Evolutionary conservation across 768 basidiomycete species (phyloP).

Genomic region (Suillus tomentosus): DNA sequence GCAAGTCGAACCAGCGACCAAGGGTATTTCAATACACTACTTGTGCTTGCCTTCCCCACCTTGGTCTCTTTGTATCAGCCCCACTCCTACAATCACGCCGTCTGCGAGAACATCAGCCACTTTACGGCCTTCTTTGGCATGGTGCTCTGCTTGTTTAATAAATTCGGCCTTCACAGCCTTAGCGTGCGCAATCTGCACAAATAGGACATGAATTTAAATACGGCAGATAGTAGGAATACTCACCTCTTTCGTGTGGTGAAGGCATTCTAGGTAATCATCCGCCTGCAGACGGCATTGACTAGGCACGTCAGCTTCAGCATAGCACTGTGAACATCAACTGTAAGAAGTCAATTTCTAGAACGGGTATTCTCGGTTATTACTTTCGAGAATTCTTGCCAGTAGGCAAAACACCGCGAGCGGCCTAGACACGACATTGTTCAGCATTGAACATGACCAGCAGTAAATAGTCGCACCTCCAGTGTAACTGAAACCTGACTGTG

Average conservation of each 20-base stretch:
- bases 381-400: slow-evolving; percentile 90
- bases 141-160: slow-evolving; percentile 62
- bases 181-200: slow-evolving; percentile 58
- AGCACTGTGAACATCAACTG: slow-evolving; percentile 58
- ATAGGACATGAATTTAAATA: slow-evolving; percentile 1
- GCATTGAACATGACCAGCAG: background rate
- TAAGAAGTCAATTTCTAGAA: slow-evolving; percentile 13
- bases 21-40: slow-evolving; percentile 15
- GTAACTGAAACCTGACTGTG: slow-evolving; percentile 67
- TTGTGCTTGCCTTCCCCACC: slow-evolving; percentile 17
- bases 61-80: slow-evolving; percentile 64
- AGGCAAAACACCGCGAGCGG: slow-evolving; percentile 82
- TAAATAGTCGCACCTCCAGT: slow-evolving; percentile 49
- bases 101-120: slow-evolving; percentile 70
- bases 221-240: slow-evolving; percentile 24
- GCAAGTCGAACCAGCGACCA: slow-evolving; percentile 8
- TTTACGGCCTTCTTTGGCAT: slow-evolving; percentile 71
- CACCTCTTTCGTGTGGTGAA: slow-evolving; percentile 90
- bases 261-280: slow-evolving; percentile 90
- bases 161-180: slow-evolving; percentile 73
- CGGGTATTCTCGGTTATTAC: slow-evolving; percentile 33
- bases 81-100: slow-evolving; percentile 74
- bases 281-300: slow-evolving; percentile 67
- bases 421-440: slow-evolving; percentile 43
- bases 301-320: slow-evolving; percentile 77